Conservation (phyloP, 2,329 filamentous ascomycete genomes). For the Epicoccum nigrum region DNA sequence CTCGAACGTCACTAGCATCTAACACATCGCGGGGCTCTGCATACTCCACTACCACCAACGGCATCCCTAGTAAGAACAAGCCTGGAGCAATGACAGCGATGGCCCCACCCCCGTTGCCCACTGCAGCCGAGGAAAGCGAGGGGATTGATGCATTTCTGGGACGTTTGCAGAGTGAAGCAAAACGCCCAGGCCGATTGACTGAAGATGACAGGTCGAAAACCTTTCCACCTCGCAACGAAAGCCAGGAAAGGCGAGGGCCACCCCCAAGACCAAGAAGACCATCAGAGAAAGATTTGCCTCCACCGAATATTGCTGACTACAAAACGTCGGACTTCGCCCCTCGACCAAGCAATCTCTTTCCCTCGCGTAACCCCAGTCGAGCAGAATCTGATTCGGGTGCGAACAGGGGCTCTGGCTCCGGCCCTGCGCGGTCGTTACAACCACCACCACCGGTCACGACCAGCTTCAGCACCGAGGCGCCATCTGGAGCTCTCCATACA, state of each 20-base stretch:
- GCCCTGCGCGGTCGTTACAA: conserved; percentile 18
- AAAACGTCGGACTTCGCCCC: conserved; percentile 26
- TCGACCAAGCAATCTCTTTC: conserved; percentile 28
- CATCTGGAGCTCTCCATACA: conserved; percentile 42
- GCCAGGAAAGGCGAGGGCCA: conserved; percentile 24
- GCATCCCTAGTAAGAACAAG: conserved; percentile 32
- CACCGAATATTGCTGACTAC: conserved; percentile 28
- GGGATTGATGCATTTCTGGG: conserved; percentile 49
- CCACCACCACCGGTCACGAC: conserved; percentile 31
- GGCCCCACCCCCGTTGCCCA: conserved; percentile 25
- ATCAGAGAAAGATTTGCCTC: conserved; percentile 35
- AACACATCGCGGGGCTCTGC: conserved; percentile 40
- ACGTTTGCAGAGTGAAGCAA: conserved; percentile 44
- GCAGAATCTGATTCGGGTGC: conserved; percentile 24
- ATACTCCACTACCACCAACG: conserved; percentile 36
- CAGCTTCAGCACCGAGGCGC: conserved; percentile 27
- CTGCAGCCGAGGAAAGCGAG: conserved; percentile 33
- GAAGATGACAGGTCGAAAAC: conserved; percentile 27
- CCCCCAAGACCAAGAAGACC: conserved; percentile 32
- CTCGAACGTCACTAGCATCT: conserved; percentile 38
- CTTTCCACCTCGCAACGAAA: conserved; percentile 32
- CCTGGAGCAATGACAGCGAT: conserved; percentile 17
- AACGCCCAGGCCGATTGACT: conserved; percentile 20
- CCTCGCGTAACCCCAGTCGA: conserved; percentile 32
- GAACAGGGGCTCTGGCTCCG: conserved; percentile 8